Percentiles rank a stretch among this genome's conserved stretches.
phyloP scores from a whole-genome alignment of 1,284 basidiomycete species.

The Rhodotorula sp. region DNA sequence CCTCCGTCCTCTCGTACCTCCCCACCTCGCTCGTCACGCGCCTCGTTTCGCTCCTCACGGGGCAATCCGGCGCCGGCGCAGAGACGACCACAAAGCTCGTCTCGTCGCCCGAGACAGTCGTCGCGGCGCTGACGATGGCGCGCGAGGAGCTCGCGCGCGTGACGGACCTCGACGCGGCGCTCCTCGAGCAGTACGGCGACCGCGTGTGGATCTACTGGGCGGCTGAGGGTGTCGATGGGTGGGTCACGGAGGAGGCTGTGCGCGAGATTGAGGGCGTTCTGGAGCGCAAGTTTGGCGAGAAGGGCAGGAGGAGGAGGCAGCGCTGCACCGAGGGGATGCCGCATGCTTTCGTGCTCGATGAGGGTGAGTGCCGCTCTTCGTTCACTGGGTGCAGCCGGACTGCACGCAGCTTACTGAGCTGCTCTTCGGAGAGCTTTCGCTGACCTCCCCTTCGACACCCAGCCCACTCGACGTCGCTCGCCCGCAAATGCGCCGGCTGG shows the following conservation, averaged over 20 bases:
- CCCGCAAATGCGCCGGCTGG: constrained; percentile 31
- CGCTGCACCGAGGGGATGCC: constrained; percentile 39
- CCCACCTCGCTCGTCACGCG: constrained; percentile 12
- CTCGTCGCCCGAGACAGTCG: constrained; percentile 27
- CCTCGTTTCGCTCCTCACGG: constrained; percentile 31
- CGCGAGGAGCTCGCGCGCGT: constrained; percentile 31
- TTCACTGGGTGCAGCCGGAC: neutral
- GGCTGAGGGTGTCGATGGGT: constrained; percentile 25
- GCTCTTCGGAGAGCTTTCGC: rapidly evolving
- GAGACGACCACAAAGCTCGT: constrained; percentile 25
- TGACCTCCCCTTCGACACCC: neutral
- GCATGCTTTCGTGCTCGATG: constrained; percentile 36
- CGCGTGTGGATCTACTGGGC: constrained; percentile 39
- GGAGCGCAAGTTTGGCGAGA: constrained; percentile 16
- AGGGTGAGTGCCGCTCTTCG: constrained; percentile 12
- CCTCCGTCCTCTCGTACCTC: constrained; percentile 33
- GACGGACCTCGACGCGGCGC: constrained; percentile 20
- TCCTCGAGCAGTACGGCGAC: constrained; percentile 4
- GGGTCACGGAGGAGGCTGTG: constrained; percentile 28
- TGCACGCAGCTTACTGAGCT: no score
- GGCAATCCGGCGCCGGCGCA: constrained; percentile 16
- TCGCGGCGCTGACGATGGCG: constrained; percentile 38
- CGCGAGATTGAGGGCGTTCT: constrained; percentile 31
- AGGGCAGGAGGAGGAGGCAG: constrained; percentile 14
- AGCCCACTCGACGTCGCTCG: constrained; percentile 30